Evolutionary conservation across 2,329 filamentous ascomycete species (phyloP), one percentile per base, ranked within the genome.

Genomic region (Aspergillus candidus): DNA sequence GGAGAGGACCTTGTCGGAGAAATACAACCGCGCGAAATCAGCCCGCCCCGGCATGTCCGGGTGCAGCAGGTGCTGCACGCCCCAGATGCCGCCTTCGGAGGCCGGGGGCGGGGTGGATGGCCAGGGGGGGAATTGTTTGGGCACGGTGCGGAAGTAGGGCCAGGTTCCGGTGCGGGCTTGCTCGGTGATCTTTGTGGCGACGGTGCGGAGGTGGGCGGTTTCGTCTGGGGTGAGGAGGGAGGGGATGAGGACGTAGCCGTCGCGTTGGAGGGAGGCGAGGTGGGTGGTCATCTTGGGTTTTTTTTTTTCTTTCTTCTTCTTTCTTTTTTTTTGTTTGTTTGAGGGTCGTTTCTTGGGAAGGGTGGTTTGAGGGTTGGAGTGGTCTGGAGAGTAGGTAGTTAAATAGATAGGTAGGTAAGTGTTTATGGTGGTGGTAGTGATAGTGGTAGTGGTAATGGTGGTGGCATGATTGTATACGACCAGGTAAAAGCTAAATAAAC

Each of bases 81-180:
- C 88, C 89, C 88, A 94, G 65, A 94, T 94, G 14, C 87, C 87
- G 40, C 74, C 68, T 39, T 72, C 65, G 1, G 61, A 61, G 32
- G 65, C 63, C 1, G 70, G 67, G 0, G 73, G 70, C 1, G 74
- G 70, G 39, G 73, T 72, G n/a, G 72, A 73, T 4, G 77, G 72
- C 88, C 88, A 94, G 0, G 89, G 89, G 1, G 88, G 89, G 69
- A 94, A 95, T 67, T 94, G 88, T 67, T 94, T 94, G 42, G 86
- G 86, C 2, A 93, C 78, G 0, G 86, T 91, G 52, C 88, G 84
- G 58, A 94, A 82, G 67, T 85, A 77, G 3, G 86, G 86, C 88
- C 88, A 95, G 50, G 74, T 60, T 32, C 88, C 88, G n/a, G 71
- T 55, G 50, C 86, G 80, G 34, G 86, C 84, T 34, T 79, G 70